Evolutionary conservation across 169 alveolate species (phyloP).

Genomic region (Cryptosporidium felis): DNA sequence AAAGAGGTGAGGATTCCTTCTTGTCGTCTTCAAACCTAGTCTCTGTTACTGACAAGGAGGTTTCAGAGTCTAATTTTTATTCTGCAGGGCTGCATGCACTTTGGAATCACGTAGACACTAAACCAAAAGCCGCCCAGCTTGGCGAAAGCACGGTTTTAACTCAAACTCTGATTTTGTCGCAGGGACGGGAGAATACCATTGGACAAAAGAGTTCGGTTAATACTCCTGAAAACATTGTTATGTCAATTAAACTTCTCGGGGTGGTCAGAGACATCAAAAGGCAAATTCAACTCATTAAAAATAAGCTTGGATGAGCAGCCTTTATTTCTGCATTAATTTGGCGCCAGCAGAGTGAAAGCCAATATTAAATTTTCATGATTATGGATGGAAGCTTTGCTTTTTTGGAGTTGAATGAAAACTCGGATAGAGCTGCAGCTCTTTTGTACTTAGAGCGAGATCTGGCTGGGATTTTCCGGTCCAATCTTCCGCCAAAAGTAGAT

Average conservation of each 20-base stretch:
- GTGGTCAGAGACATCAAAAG: constrained; percentile 24
- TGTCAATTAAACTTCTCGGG: constrained; percentile 7
- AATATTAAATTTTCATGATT: not conserved
- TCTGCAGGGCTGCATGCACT: too few species aligned
- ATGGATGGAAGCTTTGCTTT: not conserved
- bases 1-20: too few species aligned
- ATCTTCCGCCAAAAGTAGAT: not conserved
- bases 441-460: not conserved
- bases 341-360: not conserved
- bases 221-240: constrained; percentile 8
- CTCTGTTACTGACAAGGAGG: too few species aligned
- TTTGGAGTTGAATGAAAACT: not conserved
- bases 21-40: too few species aligned
- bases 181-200: not conserved
- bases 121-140: too few species aligned
- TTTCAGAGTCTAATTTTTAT: too few species aligned
- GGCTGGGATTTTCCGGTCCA: not conserved
- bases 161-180: not conserved
- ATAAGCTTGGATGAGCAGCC: not conserved
- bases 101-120: too few species aligned
- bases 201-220: not conserved
- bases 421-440: not conserved
- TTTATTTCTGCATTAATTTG: not conserved
- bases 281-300: constrained; percentile 25
- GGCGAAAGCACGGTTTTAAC: not conserved